These are phyloP conservation scores for Thielaviopsis populi DNA, from an alignment of 2,329 filamentous ascomycete species.

Conservation along the genomic window DNA sequence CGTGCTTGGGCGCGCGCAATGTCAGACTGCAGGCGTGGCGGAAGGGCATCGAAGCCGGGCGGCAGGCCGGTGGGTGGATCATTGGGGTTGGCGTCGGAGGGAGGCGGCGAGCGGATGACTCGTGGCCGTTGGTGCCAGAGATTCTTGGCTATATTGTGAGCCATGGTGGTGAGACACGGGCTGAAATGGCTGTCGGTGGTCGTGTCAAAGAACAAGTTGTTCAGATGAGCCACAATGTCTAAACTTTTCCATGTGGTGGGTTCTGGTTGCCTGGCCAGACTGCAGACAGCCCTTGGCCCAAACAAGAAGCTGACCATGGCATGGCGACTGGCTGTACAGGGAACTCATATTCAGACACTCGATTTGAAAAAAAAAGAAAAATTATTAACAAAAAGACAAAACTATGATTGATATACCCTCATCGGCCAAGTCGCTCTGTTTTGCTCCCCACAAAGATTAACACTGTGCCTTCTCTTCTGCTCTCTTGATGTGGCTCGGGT, in stretches of 20 bases:
- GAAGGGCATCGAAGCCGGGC: constrained; percentile 10
- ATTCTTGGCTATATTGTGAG: not conserved
- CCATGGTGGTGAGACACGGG: not conserved
- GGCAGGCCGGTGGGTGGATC: constrained; percentile 11
- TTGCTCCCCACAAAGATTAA: not conserved
- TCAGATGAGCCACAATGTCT: not conserved
- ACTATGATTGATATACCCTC: not conserved
- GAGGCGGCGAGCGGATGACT: not conserved
- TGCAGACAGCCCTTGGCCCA: not conserved
- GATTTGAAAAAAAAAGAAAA: not conserved
- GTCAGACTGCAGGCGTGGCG: not conserved
- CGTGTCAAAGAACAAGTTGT: not conserved
- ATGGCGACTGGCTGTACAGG: not conserved
- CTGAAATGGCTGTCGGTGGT: no score
- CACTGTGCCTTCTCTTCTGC: not conserved
- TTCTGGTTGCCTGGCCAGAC: not conserved
- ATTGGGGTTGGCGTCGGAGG: not conserved
- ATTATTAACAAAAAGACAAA: not conserved
- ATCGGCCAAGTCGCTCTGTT: not conserved
- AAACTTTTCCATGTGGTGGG: not conserved
- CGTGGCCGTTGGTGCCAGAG: not conserved
- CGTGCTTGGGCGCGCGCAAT: constrained; percentile 6
- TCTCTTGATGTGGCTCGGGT: not conserved
- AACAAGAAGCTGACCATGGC: not conserved
- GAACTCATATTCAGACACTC: not conserved